Evolutionary conservation across 805 yeast species (phyloP).

Genomic region (Yamadazyma phyllophila): DNA sequence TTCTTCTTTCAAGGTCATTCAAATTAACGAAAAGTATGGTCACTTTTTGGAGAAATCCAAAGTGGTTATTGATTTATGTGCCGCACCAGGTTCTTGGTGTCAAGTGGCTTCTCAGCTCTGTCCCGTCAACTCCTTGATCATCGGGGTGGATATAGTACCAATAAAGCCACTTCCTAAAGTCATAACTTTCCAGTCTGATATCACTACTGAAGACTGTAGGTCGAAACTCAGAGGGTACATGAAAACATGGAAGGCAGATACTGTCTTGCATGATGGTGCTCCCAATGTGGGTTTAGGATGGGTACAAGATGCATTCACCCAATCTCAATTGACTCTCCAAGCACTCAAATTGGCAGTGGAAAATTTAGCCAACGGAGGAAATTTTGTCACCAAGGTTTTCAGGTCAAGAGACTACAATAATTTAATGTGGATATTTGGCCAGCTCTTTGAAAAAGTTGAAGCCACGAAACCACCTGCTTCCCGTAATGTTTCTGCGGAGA

Average conservation of each 20-base stretch:
- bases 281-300: constrained; percentile 99
- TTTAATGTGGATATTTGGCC: constrained; percentile 96
- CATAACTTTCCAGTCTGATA: constrained; percentile 93
- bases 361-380: constrained; percentile 86
- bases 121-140: constrained; percentile 88
- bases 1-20: constrained; percentile 93
- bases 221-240: constrained; percentile 91
- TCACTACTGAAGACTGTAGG: constrained; percentile 97
- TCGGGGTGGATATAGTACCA: constrained; percentile 98
- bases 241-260: constrained; percentile 99
- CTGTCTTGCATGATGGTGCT: constrained; percentile 98
- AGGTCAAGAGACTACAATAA: constrained; percentile 98
- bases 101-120: constrained; percentile 94
- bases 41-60: constrained; percentile 92
- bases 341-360: constrained; percentile 93
- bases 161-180: constrained; percentile 95
- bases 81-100: constrained; percentile 96
- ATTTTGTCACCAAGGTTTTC: constrained; percentile 94
- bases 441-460: constrained; percentile 91
- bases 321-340: constrained; percentile 91
- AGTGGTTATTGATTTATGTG: constrained; percentile 96
- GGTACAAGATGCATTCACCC: constrained; percentile 99
- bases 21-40: constrained; percentile 94
- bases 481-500: constrained; percentile 98
- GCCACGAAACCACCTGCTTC: constrained; percentile 99